phyloP scores from a whole-genome alignment of 2,329 filamentous ascomycete species.

The Chaetomium olivaceum region DNA sequence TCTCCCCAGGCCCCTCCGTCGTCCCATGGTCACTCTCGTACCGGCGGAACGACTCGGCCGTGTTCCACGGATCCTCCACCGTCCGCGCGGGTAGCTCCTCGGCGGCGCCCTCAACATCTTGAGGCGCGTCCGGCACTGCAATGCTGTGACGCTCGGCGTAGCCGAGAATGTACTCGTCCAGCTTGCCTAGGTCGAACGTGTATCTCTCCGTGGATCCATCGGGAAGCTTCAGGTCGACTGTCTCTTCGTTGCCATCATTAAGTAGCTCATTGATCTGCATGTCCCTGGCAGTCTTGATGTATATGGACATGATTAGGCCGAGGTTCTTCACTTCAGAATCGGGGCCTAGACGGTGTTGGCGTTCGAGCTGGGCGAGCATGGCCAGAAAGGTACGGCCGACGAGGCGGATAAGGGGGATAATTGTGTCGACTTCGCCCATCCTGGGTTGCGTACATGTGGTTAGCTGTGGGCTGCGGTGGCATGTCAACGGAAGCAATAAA shows the following conservation, averaged over 20 bases:
- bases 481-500: not conserved
- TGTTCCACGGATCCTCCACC: conserved; percentile 32
- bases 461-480: not conserved
- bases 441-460: conserved; percentile 20
- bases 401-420: conserved; percentile 27
- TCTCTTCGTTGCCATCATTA: conserved; percentile 20
- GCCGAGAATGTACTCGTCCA: conserved; percentile 37
- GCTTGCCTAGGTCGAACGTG: conserved; percentile 27
- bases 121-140: conserved; percentile 30
- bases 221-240: conserved; percentile 9
- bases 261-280: conserved; percentile 27
- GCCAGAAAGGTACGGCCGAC: conserved; percentile 40
- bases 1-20: not conserved
- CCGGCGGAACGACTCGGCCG: not conserved
- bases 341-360: conserved; percentile 36
- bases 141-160: conserved; percentile 39
- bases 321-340: conserved; percentile 41
- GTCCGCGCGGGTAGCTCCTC: conserved; percentile 25
- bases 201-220: conserved; percentile 25
- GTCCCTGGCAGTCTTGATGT: conserved; percentile 31
- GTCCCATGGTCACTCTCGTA: conserved; percentile 16
- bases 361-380: conserved; percentile 42
- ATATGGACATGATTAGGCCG: conserved; percentile 41
- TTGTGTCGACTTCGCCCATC: conserved; percentile 33
- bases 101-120: conserved; percentile 26